Percentiles rank a stretch among this genome's conserved stretches.
These are phyloP conservation scores for Terfezia claveryi DNA, from an alignment of 495 filamentous ascomycete species.

Conservation along the genomic window DNA sequence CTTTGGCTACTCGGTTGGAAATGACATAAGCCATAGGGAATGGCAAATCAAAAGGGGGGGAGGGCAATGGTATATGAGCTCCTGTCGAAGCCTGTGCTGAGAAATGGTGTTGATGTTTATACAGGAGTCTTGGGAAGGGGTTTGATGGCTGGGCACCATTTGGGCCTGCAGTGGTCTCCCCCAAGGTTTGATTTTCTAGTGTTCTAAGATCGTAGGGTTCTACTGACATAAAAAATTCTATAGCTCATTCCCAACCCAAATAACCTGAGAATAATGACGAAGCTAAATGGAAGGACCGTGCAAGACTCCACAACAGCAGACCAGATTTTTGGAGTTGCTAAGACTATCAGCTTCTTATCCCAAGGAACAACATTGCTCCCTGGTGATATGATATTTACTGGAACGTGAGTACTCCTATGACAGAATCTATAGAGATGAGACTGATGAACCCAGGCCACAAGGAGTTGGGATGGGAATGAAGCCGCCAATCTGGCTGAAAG, in stretches of 20 bases:
- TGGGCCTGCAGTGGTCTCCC: slow-evolving; percentile 57
- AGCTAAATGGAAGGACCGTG: slow-evolving; percentile 43
- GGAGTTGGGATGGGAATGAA: slow-evolving; percentile 61
- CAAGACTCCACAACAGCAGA: slow-evolving; percentile 57
- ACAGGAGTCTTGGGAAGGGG: slow-evolving; percentile 44
- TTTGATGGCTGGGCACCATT: slow-evolving; percentile 82
- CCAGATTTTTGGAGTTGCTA: slow-evolving; percentile 59
- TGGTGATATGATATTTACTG: slow-evolving; percentile 68
- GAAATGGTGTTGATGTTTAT: background rate
- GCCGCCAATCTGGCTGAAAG: slow-evolving; percentile 53
- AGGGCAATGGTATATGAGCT: slow-evolving; percentile 39
- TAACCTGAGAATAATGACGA: slow-evolving; percentile 39
- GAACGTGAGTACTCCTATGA: slow-evolving; percentile 37
- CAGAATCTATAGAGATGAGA: background rate
- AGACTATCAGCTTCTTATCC: slow-evolving; percentile 53
- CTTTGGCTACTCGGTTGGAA: slow-evolving; percentile 58
- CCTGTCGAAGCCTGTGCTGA: too few relatives aligned
- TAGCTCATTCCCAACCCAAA: slow-evolving; percentile 44
- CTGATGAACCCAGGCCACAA: slow-evolving; percentile 30
- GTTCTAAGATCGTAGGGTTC: background rate
- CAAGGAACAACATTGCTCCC: slow-evolving; percentile 57
- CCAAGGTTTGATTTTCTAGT: slow-evolving; percentile 24
- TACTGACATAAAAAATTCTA: background rate
- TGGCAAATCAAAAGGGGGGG: slow-evolving; percentile 64
- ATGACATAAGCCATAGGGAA: slow-evolving; percentile 66